Evolutionary conservation across 495 filamentous ascomycete species (phyloP), one percentile per base, ranked within the genome.

Genomic region (Trichocladium uniseriatum): DNA sequence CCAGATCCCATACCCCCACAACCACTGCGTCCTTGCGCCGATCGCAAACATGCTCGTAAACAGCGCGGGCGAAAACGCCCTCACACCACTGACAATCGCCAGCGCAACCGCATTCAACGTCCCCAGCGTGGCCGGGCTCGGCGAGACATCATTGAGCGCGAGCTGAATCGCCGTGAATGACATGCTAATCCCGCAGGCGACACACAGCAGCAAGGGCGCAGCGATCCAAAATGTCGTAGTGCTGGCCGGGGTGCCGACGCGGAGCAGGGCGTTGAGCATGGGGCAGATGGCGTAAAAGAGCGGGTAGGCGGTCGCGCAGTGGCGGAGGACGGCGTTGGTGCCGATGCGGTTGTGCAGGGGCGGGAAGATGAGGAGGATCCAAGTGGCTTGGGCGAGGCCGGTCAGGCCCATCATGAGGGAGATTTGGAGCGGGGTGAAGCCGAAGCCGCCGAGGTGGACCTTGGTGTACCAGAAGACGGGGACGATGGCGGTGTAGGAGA

Each of bases 101-200:
- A 87, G 67, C 0, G 78, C 76, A 3, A 88, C 39, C 1, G 80
- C 79, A 43, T 86, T 87, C 20, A 88, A 62, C 13, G 77, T 83
- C 6, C 79, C 82, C 21, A 87, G 64, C 6, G 74, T 73, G 27
- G 58, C 60, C 13, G 75, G 70, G 13, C 71, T 77, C 0, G 84
- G 84, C 13, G 79, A 70, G 11, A 83, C 75, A 48, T 85, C 79
- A 64, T 86, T 88, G 21, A 88, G 51, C 28, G 76, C 78, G 19
- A 87, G 76, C 68, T 86, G 82, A 19, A 78, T 70, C 6, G 72
- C 78, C 14, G 82, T 85, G 54, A 84, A 86, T 3, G 74, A 72
- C 81, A 87, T 86, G 36, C 72, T 75, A 0, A 86, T 76, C 14
- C 80, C 81, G 16, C 73, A 71, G 0, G 79, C 79, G 1, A 77